Base-by-base conservation (phyloP, 2,329 filamentous ascomycete genomes). In the Xylariaceae sp. region DNA sequence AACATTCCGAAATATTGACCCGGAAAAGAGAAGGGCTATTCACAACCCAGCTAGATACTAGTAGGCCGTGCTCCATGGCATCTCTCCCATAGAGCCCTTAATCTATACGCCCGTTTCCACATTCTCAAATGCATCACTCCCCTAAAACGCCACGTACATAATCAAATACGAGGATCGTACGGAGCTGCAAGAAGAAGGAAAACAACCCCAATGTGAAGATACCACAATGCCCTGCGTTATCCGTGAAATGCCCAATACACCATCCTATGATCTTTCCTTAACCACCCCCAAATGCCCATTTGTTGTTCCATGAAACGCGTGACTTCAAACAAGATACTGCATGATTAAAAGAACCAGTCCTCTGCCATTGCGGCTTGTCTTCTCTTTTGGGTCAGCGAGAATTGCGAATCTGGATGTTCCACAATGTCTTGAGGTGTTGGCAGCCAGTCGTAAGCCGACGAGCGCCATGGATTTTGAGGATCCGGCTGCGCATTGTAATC, bases 401-500 rank as follows among this genome's bases (percentile, higher is more conserved):
- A 57, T 49, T 68, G 64, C 17, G 69, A 66, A 8, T 51, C 56
- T 6, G 67, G 62, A 5, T 62, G 57, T 34, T 64, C 56, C 41
- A 66, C 62, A 10, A 68, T 54, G 41, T 70, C 60, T 34, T 67
- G 63, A 13, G 68, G 68, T 23, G 60, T 67, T 45, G 55, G 58
- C 56, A 65, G 55, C 70, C 70, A 72, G 64, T 72, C 69, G 45
- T 69, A 72, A 4, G 66, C 66, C 10, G 59, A 48, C 2, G 61
- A 60, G 37, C 35, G 59, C 62, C 63, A 63, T 63, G 63, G 60
- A 9, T 61, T 54, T 9, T 49, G 55, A 7, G 61, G 37, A 51
- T 61, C 53, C 11, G 51, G 61, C 45, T 54, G 61, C 8, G 52
- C 53, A 2, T 47, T 56, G 57, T 68, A 68, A 34, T 61, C 55